Base-by-base conservation (phyloP, 169 alveolate genomes). In the Plasmodium gallinaceum region DNA sequence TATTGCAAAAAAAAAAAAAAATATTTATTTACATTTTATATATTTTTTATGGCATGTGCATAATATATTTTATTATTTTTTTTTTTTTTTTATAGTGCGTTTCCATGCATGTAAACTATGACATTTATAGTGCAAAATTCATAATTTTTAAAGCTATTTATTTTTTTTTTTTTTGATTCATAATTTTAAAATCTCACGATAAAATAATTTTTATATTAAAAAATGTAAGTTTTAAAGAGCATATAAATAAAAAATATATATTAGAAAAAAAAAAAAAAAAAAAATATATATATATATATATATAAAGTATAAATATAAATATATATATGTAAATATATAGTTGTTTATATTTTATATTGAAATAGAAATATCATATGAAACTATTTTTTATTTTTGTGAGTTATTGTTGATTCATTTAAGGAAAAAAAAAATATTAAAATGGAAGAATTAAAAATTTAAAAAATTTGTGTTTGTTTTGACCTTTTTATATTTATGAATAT, bases 41-140 rank as follows among this genome's bases (percentile, higher is more conserved):
- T 32, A 32, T 32, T 32, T 32, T 32, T 32, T 32, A 32, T 32
- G 39, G 18, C 26, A 71, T 73, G 69, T 8, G 42, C 42, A 39
- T 52, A 51, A 73, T 37, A 54, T 52, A 3, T 52, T 52, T 24
- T 42, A 12, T 16, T 5, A 57, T 74, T 26, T 48, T 57, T 58
- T 57, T 57, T 71, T 73, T 74, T 48, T 42, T 43, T 60, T 39
- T 32, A 18, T 58, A 60, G 88, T 51, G 88, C 88, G 88, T 51
- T 60, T 74, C 88, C 88, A 74, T 74, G 88, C 88, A 51, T 58
- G 70, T 74, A 37, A 57, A 57, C 37, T 32, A 32, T 32, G 39
- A 2, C 39, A 32, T 32, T 32, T 32, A 32, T 22, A 65, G 43
- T 37, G 39, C 26, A 22, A 37, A 65, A 24, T n/a, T n/a, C n/a